phyloP scores from a whole-genome alignment of 2,329 filamentous ascomycete genomes.

The Fusarium cicatricum region DNA sequence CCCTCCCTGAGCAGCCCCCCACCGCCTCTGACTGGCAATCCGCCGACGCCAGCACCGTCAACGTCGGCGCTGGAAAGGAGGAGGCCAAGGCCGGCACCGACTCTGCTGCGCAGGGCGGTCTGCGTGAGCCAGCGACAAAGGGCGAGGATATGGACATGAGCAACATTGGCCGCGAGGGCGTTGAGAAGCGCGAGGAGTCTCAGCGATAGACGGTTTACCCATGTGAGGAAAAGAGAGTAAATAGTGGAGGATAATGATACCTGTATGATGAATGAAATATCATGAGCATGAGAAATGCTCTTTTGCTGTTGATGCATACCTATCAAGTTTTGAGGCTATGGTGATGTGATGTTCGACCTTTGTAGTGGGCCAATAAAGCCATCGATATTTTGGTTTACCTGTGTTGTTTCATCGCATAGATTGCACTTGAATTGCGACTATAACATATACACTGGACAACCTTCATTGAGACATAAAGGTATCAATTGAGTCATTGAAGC shows the following conservation, averaged over 20 bases:
- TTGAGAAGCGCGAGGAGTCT: conserved; percentile 21
- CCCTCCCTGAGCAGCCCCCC: conserved; percentile 80
- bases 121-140: conserved; percentile 68
- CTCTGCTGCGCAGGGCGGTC: conserved; percentile 57
- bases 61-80: conserved; percentile 71
- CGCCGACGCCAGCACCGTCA: conserved; percentile 71
- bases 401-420: no score
- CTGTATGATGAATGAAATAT: conserved; percentile 21
- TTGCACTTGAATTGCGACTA: no score
- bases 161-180: conserved; percentile 68
- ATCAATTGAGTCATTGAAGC: no score
- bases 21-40: conserved; percentile 82
- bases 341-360: no score
- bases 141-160: conserved; percentile 63
- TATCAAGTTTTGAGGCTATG: no score
- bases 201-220: conserved; percentile 11
- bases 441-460: no score
- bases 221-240: not conserved
- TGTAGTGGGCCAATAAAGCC: no score
- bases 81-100: conserved; percentile 62
- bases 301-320: not conserved
- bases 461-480: no score
- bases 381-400: no score
- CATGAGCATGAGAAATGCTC: not conserved
- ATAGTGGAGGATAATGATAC: conserved; percentile 21